A percentile compares a stretch with the other conserved stretches of the same genome.
These are phyloP conservation scores for Paralagenidium karlingii DNA, from an alignment of 352 stramenopile genomes.

Conservation along the genomic window DNA sequence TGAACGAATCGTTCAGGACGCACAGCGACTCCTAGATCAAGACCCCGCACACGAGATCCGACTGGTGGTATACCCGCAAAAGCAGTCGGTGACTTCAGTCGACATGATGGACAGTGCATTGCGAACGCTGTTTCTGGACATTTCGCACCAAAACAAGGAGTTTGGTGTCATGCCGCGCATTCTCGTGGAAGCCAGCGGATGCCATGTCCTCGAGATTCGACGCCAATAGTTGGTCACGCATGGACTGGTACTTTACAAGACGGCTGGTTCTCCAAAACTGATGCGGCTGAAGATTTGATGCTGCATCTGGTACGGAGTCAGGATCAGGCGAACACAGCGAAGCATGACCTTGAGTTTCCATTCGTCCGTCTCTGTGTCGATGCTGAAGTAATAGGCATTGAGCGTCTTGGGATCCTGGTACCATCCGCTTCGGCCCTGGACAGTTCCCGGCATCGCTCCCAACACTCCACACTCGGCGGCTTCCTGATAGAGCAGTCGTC, in stretches of 20 bases:
- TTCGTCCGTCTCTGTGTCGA: conserved; percentile 30
- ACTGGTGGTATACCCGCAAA: too few relatives aligned
- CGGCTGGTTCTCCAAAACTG: too few relatives aligned
- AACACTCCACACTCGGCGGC: conserved; percentile 46
- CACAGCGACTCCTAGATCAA: conserved; percentile 2
- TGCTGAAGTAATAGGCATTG: conserved; percentile 64
- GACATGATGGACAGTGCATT: conserved; percentile 18
- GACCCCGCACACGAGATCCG: neutral
- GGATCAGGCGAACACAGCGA: conserved; percentile 37
- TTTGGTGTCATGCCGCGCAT: too few relatives aligned
- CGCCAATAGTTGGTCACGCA: too few relatives aligned
- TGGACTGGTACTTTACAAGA: too few relatives aligned
- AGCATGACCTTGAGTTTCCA: conserved; percentile 52
- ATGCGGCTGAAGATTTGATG: conserved; percentile 24
- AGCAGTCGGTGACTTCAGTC: too few relatives aligned
- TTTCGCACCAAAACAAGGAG: too few relatives aligned
- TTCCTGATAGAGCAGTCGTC: conserved; percentile 48
- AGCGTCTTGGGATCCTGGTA: conserved; percentile 66
- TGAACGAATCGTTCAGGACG: conserved; percentile 22
- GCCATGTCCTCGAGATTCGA: too few relatives aligned
- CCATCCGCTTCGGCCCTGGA: conserved; percentile 49
- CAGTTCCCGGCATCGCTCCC: conserved; percentile 52
- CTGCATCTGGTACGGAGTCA: conserved; percentile 55
- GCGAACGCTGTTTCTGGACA: conserved; percentile 30
- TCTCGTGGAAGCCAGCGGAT: too few relatives aligned